A percentile compares a stretch with the other conserved stretches of the same genome.
Evolutionary conservation across 2,329 filamentous ascomycete genomes (phyloP).

Genomic region (Hirsutella rhossiliensis): DNA sequence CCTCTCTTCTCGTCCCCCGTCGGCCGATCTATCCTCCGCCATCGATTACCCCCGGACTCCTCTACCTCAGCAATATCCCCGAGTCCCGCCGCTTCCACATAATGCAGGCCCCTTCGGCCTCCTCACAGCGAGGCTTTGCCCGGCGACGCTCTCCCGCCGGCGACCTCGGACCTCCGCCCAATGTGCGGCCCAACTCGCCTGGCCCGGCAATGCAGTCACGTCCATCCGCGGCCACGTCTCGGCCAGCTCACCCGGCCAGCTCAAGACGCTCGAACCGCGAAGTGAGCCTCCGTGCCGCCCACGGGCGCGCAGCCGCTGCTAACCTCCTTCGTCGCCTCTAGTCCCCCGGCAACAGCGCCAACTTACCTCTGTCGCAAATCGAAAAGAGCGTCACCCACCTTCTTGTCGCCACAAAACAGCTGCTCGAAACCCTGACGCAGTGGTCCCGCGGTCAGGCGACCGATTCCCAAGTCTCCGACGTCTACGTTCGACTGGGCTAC

Average conservation of each 20-base stretch:
- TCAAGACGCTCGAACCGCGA: slow-evolving; percentile 21
- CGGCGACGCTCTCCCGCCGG: slow-evolving; percentile 53
- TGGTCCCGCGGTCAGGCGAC: slow-evolving; percentile 91
- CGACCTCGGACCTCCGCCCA: slow-evolving; percentile 46
- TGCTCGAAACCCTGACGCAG: slow-evolving; percentile 92
- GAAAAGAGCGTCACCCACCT: slow-evolving; percentile 98
- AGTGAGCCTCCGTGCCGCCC: slow-evolving; percentile 1
- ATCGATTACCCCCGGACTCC: neutral
- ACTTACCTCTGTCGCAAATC: slow-evolving; percentile 79
- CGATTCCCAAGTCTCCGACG: slow-evolving; percentile 92
- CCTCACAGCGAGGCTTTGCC: slow-evolving; percentile 34
- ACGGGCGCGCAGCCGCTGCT: slow-evolving; percentile 2
- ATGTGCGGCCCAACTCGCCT: slow-evolving; percentile 49
- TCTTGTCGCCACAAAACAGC: slow-evolving; percentile 92
- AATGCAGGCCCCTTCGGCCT: slow-evolving; percentile 37
- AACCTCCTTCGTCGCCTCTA: slow-evolving; percentile 9
- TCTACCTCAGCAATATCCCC: neutral
- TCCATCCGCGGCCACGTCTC: slow-evolving; percentile 55
- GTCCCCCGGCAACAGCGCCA: slow-evolving; percentile 48
- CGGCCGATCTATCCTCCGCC: too few relatives aligned
- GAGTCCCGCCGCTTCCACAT: neutral
- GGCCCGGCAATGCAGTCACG: slow-evolving; percentile 48
- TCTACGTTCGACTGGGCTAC: slow-evolving; percentile 93
- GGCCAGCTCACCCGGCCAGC: slow-evolving; percentile 33
- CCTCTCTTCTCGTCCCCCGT: too few relatives aligned